Evolutionary conservation across 768 basidiomycete species (phyloP).

Genomic region (Lactarius akahatsu): DNA sequence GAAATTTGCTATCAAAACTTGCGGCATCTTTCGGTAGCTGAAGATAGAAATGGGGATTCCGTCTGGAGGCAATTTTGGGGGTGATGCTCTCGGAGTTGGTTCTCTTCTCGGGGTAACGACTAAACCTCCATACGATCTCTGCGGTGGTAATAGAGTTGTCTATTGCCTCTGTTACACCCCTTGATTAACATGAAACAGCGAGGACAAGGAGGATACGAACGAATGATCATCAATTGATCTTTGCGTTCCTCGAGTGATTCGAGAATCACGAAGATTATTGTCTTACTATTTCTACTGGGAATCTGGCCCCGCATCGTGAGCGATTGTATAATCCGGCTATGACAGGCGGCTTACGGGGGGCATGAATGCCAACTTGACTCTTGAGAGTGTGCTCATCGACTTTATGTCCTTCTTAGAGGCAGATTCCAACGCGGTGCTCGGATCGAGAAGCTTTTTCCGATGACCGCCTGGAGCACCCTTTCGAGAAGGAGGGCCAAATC

Average conservation of each 20-base stretch:
- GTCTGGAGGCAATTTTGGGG: too few species aligned
- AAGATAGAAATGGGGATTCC: too few species aligned
- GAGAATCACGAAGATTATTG: not conserved
- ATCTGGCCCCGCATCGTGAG: not conserved
- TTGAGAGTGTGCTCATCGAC: not conserved
- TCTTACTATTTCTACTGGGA: not conserved
- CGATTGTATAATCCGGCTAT: not conserved
- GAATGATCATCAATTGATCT: not conserved
- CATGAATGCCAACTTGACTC: not conserved
- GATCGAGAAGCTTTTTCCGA: not conserved
- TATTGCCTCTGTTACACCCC: not conserved
- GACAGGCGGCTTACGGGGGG: not conserved
- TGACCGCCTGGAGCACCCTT: too few species aligned
- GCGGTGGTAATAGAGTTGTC: not conserved
- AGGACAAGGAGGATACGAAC: not conserved
- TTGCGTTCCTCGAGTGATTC: not conserved
- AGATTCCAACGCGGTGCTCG: not conserved
- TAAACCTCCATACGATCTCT: constrained; percentile 1
- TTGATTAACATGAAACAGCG: not conserved
- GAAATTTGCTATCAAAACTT: too few species aligned
- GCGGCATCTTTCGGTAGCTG: too few species aligned
- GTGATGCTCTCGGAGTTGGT: not conserved
- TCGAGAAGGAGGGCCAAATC: not conserved
- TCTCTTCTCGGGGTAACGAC: not conserved
- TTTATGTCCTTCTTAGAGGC: not conserved